Percentiles rank a stretch among this genome's conserved stretches.
Conservation (phyloP, 495 filamentous ascomycete species). For the Xeromyces bisporus region DNA sequence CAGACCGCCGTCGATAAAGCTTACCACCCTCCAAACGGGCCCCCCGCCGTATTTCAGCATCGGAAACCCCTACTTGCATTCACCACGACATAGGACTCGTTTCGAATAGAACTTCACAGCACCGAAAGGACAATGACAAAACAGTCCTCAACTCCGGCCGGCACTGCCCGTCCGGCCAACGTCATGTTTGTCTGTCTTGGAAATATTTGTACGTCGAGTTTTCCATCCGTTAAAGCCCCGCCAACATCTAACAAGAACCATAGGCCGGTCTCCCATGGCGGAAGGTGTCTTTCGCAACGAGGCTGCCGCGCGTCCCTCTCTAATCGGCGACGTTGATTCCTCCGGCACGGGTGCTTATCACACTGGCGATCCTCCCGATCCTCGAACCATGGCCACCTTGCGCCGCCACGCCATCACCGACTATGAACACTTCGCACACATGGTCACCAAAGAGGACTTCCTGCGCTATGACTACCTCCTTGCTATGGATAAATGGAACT, state of each 20-base stretch:
- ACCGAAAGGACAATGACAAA: no score
- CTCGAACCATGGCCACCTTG: conserved; percentile 71
- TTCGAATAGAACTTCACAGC: no score
- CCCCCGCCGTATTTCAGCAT: no score
- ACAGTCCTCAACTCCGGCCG: no score
- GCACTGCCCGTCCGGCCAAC: conserved; percentile 37
- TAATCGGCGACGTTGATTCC: conserved; percentile 62
- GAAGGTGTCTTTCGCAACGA: conserved; percentile 77
- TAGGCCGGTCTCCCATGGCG: conserved; percentile 73
- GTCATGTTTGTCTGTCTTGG: conserved; percentile 94
- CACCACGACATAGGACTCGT: no score
- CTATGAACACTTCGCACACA: conserved; percentile 63
- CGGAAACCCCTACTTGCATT: no score
- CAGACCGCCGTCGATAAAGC: no score
- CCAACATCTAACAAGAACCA: conserved; percentile 3
- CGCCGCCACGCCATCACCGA: conserved; percentile 52
- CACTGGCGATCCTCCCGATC: conserved; percentile 52
- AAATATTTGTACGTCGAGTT: conserved; percentile 60
- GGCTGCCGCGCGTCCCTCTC: conserved; percentile 35
- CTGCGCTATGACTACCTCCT: conserved; percentile 78
- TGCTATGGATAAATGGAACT: conserved; percentile 84
- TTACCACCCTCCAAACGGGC: no score
- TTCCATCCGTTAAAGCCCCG: conserved; percentile 1
- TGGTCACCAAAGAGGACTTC: conserved; percentile 58
- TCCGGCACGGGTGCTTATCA: conserved; percentile 85